phyloP scores from a whole-genome alignment of 495 filamentous ascomycete genomes.

The Peziza echinospora region DNA sequence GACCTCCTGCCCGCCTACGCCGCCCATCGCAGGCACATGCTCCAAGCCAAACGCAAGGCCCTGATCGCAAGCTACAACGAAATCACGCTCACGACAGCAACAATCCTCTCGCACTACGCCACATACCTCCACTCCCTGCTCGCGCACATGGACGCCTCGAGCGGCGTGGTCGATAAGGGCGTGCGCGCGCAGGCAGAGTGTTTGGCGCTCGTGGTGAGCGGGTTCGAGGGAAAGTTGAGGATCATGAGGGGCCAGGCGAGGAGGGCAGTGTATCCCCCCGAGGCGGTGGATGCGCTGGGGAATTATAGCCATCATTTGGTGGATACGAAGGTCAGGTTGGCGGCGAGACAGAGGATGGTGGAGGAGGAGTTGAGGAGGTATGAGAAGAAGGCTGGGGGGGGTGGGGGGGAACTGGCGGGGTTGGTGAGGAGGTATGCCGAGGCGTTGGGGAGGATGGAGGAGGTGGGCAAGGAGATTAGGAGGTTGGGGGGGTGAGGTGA shows the following conservation, averaged over 20 bases:
- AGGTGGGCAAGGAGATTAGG: too few relatives aligned
- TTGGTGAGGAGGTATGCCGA: too few relatives aligned
- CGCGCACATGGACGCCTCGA: not conserved
- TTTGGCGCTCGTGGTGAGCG: conserved; percentile 11
- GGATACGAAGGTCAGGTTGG: too few relatives aligned
- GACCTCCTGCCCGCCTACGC: conserved; percentile 16
- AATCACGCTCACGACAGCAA: too few relatives aligned
- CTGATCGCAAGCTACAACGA: not conserved
- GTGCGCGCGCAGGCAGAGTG: conserved; percentile 10
- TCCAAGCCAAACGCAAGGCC: not conserved
- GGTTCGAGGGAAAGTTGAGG: conserved; percentile 14
- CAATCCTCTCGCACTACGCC: not conserved
- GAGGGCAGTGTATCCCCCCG: conserved; percentile 14
- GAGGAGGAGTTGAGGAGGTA: too few relatives aligned
- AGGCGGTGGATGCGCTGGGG: conserved; percentile 14
- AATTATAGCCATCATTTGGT: too few relatives aligned
- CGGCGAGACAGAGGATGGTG: too few relatives aligned
- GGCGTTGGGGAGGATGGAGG: too few relatives aligned
- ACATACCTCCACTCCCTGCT: not conserved
- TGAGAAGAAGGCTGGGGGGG: too few relatives aligned
- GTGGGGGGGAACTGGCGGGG: too few relatives aligned
- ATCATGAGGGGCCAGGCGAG: conserved; percentile 13
- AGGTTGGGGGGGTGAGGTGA: too few relatives aligned
- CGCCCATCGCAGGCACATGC: conserved; percentile 11
- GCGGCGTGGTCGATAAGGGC: conserved; percentile 2